Base-by-base conservation (phyloP, 139 green algal species). In the Asterochloris sp. region DNA sequence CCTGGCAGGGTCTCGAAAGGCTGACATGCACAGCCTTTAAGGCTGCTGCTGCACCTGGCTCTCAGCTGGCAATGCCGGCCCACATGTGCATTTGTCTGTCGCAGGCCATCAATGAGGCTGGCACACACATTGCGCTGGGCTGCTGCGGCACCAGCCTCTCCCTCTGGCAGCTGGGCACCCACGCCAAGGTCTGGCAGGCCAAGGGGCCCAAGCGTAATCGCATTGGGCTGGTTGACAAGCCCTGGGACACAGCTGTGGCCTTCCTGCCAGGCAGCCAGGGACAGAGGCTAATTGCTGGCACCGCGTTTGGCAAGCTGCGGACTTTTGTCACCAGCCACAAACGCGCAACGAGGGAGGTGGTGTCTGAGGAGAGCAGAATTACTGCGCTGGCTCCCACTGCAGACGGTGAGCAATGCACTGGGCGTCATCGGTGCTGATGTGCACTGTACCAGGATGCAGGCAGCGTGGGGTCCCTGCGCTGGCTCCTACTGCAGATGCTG, bases 121-220 rank as follows among this genome's bases (percentile, higher is more conserved):
- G 24, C 60, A 80, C 76, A 60, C 29, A 27, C 26, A 74, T 81
- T 73, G 77, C 77, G 13, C 10, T 81, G 77, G 77, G 61, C 47
- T 81, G 77, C 66, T 26, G 73, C 61, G 77, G 77, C 16, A 81
- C 62, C 23, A 62, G 73, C 62, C 77, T 81, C 13, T 29, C 61
- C 63, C 26, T 81, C 14, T 81, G 77, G 77, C 28, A 81, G 26
- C 15, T 81, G 13, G 17, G 62, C n/a, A 38, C 47, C 10, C 63
- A 62, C 15, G n/a, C 73, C 28, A 61, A 62, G 26, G 26, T 14
- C 13, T 81, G 73, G 14, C 79, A 83, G 13, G 88, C 78, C 27
- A 90, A 90, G 73, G 86, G 88, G 11, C 74, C 78, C 21, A 88
- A 86, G 64, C 88, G 86, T 26, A 91, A 90, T 75, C 63, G 61